Evolutionary conservation across 441 rosid species (phyloP), one percentile per base, ranked within the genome.

Genomic region (Pelargonium australe): DNA sequence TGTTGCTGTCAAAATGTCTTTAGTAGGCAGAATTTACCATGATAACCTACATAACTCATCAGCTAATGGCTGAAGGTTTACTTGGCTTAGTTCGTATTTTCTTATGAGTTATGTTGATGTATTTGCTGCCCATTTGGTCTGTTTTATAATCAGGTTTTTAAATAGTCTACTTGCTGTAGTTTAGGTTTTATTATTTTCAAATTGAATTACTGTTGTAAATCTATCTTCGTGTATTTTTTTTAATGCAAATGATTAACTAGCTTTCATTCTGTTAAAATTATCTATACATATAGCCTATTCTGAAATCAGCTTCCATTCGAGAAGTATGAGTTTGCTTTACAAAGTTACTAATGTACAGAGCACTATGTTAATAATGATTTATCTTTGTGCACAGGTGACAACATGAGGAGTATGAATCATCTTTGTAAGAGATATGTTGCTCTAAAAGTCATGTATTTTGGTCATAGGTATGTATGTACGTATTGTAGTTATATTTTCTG

Each of bases 401-500:
- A 69, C 40, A 63, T 64, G 31, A 70, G 76, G 62, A 60, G 41
- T 1, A 67, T 79, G 67, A 70, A 65, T 60, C 80, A 79, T 68
- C 80, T 63, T 81, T 64, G 72, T 17, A 87, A 61, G 84, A 85
- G 96, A 90, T 80, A 81, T 68, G 80, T 88, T 74, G 98, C 95
- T 60, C 68, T 92, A 5, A 88, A 88, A 77, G 82, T 92, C 70
- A 84, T 88, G 89, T 92, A 90, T 79, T 90, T 92, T 78, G 96
- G 96, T 75, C 83, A 83, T 78, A 90, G 98, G 23, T 20, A 20
- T 20, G 23, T 20, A 20, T 20, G 96, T 20, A 20, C 1, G 96
- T 64, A 20, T 10, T 75, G 61, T 44, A 23, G 58, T 67, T 7
- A 37, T 64, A 57, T 63, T 47, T 12, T 31, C 65, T 9, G 31